phyloP scores from a whole-genome alignment of 2,329 filamentous ascomycete species.

The Cordyceps cateniannulata region DNA sequence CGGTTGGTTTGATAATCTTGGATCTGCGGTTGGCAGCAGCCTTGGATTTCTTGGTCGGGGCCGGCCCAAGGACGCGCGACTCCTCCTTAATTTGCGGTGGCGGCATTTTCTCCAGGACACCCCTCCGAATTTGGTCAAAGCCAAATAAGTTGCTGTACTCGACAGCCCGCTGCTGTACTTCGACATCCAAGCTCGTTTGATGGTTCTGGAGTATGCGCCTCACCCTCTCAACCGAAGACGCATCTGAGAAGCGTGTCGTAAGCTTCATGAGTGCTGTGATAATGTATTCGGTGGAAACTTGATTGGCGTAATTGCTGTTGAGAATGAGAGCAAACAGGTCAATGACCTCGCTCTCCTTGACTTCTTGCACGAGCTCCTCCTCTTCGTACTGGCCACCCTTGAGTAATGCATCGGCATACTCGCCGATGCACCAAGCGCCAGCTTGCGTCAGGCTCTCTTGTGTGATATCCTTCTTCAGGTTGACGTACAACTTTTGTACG shows the following conservation, averaged over 20 bases:
- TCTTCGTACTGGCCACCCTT: constrained; percentile 88
- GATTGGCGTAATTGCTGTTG: constrained; percentile 88
- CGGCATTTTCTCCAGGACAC: constrained; percentile 96
- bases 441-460: constrained; percentile 93
- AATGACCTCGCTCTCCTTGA: constrained; percentile 83
- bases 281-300: constrained; percentile 92
- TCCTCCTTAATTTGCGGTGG: constrained; percentile 95
- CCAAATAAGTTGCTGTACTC: constrained; percentile 95
- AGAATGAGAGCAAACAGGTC: constrained; percentile 90
- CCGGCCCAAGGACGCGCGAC: constrained; percentile 80
- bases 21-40: constrained; percentile 69
- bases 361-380: constrained; percentile 73
- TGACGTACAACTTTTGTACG: constrained; percentile 87
- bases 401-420: constrained; percentile 89
- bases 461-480: constrained; percentile 91
- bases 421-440: constrained; percentile 94
- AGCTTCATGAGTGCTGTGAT: constrained; percentile 92
- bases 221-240: constrained; percentile 79
- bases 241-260: constrained; percentile 77
- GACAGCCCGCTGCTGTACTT: constrained; percentile 91
- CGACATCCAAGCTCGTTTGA: constrained; percentile 84
- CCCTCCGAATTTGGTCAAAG: constrained; percentile 77
- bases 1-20: constrained; percentile 73
- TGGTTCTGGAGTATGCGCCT: constrained; percentile 70
- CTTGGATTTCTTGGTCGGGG: constrained; percentile 57